phyloP scores from a whole-genome alignment of 306 rosid genomes.

The Elaeagnus macrophylla region DNA sequence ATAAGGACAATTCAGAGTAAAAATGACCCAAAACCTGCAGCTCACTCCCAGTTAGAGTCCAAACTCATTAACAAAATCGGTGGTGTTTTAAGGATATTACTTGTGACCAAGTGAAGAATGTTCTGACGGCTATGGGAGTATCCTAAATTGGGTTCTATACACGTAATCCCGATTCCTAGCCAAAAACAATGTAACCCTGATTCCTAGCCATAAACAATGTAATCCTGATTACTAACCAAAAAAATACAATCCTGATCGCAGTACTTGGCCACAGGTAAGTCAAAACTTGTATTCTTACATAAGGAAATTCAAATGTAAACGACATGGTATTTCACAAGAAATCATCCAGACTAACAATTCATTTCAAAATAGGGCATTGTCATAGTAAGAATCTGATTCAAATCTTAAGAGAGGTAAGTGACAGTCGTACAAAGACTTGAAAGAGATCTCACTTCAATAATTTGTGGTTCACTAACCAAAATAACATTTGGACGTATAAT shows the following conservation, averaged over 20 bases:
- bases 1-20: not conserved
- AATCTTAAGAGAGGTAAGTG: not conserved
- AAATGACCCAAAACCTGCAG: conserved; percentile 4
- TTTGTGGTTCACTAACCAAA: not conserved
- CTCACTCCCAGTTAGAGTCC: not conserved
- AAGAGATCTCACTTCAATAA: not conserved
- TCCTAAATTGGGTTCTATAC: not conserved
- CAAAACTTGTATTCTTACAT: too few relatives aligned
- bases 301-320: too few relatives aligned
- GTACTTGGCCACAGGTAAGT: too few relatives aligned
- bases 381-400: not conserved
- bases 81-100: conserved; percentile 1
- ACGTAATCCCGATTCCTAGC: too few relatives aligned
- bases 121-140: not conserved
- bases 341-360: not conserved
- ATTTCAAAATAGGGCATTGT: not conserved
- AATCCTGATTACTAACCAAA: too few relatives aligned
- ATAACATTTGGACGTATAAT: not conserved
- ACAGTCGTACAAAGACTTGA: not conserved
- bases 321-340: too few relatives aligned
- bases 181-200: too few relatives aligned
- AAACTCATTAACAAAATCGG: not conserved
- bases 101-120: not conserved
- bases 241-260: too few relatives aligned
- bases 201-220: too few relatives aligned